Evolutionary conservation across 2,329 filamentous ascomycete species (phyloP).

Genomic region (Cylindrodendrum hubeiense): DNA sequence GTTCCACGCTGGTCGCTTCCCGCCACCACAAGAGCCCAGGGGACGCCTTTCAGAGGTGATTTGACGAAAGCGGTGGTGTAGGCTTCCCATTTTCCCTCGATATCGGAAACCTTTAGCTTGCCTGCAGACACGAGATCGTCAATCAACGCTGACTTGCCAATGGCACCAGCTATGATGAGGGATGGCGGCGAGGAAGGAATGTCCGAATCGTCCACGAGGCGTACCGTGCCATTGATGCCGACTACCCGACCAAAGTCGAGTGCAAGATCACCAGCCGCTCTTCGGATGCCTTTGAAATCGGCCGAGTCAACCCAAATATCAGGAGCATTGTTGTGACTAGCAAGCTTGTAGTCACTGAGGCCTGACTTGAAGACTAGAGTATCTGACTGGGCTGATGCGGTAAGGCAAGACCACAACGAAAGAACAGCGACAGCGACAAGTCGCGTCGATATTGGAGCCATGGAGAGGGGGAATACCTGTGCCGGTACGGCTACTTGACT

Average conservation of each 20-base stretch:
- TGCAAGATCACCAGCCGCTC: slow-evolving; percentile 74
- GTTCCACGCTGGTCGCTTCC: slow-evolving; percentile 71
- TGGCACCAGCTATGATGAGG: slow-evolving; percentile 76
- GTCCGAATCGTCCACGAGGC: neutral
- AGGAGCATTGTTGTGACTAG: neutral
- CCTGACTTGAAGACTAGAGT: neutral
- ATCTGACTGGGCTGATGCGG: neutral
- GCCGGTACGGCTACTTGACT: neutral
- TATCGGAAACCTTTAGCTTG: slow-evolving; percentile 68
- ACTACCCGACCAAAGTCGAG: slow-evolving; percentile 79
- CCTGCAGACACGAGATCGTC: slow-evolving; percentile 66
- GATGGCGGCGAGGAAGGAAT: slow-evolving; percentile 63
- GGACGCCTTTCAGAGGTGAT: slow-evolving; percentile 56
- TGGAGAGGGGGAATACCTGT: neutral
- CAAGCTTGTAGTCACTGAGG: neutral
- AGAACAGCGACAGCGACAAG: neutral
- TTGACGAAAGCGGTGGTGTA: slow-evolving; percentile 70
- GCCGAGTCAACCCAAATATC: neutral
- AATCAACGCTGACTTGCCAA: slow-evolving; percentile 74
- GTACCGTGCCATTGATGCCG: slow-evolving; percentile 62
- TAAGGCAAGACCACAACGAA: neutral
- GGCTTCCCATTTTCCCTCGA: slow-evolving; percentile 77
- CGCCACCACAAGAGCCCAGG: slow-evolving; percentile 65
- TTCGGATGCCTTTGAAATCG: neutral
- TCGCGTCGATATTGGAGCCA: neutral